Evolutionary conservation across 2,329 filamentous ascomycete genomes (phyloP).

Genomic region (Diplodia corticola): DNA sequence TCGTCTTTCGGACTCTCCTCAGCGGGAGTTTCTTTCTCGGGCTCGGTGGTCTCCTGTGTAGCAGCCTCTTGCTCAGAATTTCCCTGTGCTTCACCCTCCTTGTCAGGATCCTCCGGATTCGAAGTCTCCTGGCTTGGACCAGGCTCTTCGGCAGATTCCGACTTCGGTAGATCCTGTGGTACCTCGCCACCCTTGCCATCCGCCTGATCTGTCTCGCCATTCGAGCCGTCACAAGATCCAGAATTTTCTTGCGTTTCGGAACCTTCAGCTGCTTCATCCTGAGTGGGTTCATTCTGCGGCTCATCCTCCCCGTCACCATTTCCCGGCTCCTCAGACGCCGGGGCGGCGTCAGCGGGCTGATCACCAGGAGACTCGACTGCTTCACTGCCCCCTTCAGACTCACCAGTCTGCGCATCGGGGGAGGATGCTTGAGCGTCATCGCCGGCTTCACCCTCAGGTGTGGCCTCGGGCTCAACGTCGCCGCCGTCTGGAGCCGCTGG

Average conservation of each 20-base stretch:
- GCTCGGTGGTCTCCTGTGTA: not conserved
- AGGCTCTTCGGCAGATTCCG: too few species aligned
- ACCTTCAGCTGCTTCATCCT: not conserved
- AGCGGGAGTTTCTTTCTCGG: not conserved
- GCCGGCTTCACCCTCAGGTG: not conserved
- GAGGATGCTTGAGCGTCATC: not conserved
- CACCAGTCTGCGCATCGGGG: not conserved
- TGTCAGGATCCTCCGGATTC: too few species aligned
- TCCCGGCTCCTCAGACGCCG: not conserved
- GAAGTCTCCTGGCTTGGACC: too few species aligned
- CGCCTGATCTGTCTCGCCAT: not conserved
- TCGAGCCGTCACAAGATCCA: not conserved
- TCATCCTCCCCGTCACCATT: not conserved
- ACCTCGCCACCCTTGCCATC: not conserved
- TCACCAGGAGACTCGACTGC: not conserved
- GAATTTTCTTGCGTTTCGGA: not conserved
- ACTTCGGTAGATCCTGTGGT: not conserved
- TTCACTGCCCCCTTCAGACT: not conserved
- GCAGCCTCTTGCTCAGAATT: not conserved
- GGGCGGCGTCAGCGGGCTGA: not conserved
- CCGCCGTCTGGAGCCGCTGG: not conserved
- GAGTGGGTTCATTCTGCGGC: not conserved
- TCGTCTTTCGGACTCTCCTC: not conserved
- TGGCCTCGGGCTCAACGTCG: not conserved
- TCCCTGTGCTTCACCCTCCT: not conserved